Percentiles rank a stretch among this genome's conserved stretches.
phyloP scores from a whole-genome alignment of 2,329 filamentous ascomycete species.

The Exophiala calicioides region DNA sequence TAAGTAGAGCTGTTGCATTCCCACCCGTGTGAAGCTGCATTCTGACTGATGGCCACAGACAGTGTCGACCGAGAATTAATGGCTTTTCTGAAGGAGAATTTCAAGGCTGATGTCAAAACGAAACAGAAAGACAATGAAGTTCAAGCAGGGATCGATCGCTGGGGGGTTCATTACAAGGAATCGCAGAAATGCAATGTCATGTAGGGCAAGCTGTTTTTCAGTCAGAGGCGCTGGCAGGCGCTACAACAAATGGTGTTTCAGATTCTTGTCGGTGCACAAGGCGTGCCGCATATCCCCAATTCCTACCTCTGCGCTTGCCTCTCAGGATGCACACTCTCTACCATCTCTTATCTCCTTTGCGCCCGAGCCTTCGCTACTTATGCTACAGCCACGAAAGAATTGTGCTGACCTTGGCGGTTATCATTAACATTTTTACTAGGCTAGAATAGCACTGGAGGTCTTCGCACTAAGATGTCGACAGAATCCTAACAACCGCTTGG shows the following conservation, averaged over 20 bases:
- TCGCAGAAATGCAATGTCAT: slow-evolving; percentile 39
- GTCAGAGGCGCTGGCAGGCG: not conserved
- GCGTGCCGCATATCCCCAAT: too few species aligned
- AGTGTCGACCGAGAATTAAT: slow-evolving; percentile 70
- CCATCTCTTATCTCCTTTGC: too few species aligned
- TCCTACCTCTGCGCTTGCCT: too few species aligned
- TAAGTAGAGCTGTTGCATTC: slow-evolving; percentile 39
- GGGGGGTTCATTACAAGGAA: slow-evolving; percentile 63
- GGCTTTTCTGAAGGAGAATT: slow-evolving; percentile 72
- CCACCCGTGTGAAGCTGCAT: not conserved
- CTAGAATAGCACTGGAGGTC: too few species aligned
- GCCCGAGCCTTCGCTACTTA: too few species aligned
- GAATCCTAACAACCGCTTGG: too few species aligned
- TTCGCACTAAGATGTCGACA: too few species aligned
- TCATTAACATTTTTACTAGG: too few species aligned
- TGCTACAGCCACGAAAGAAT: too few species aligned
- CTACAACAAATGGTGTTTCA: not conserved
- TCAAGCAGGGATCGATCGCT: slow-evolving; percentile 72
- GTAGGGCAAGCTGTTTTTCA: slow-evolving; percentile 17
- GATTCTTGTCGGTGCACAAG: too few species aligned
- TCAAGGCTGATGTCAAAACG: slow-evolving; percentile 68
- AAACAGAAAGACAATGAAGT: slow-evolving; percentile 72
- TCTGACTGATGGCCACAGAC: slow-evolving; percentile 44
- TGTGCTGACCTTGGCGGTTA: too few species aligned
- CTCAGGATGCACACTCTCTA: too few species aligned